phyloP scores from a whole-genome alignment of 1,284 basidiomycete genomes.

The Bondarzewia mesenterica region DNA sequence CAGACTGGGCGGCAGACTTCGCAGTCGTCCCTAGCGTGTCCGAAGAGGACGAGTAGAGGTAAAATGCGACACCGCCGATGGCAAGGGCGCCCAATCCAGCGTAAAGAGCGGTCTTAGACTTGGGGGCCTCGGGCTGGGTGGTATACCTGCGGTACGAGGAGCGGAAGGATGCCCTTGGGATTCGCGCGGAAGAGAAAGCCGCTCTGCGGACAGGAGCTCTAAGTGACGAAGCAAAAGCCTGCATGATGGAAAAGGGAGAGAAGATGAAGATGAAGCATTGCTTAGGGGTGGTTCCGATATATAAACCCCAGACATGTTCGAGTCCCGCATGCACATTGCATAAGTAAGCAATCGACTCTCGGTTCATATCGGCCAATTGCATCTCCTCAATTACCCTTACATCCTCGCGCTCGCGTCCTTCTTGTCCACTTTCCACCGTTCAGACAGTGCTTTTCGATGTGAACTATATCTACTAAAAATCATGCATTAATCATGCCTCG shows the following conservation, averaged over 20 bases:
- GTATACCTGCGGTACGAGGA: slow-evolving; percentile 48
- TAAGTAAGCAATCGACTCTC: slow-evolving; percentile 1
- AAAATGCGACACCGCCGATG: slow-evolving; percentile 46
- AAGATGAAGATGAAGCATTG: background rate
- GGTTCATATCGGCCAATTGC: slow-evolving; percentile 2
- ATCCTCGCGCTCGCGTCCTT: background rate
- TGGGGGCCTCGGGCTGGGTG: slow-evolving; percentile 37
- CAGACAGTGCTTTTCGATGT: background rate
- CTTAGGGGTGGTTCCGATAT: background rate
- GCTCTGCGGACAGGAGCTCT: slow-evolving; percentile 39
- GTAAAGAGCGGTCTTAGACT: slow-evolving; percentile 46
- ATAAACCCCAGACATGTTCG: background rate
- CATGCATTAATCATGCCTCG: no score
- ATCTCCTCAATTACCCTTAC: background rate
- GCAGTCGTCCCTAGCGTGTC: slow-evolving; percentile 41
- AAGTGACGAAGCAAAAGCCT: slow-evolving; percentile 33
- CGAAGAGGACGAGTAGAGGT: slow-evolving; percentile 33
- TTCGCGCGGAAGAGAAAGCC: slow-evolving; percentile 27
- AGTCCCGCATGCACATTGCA: background rate
- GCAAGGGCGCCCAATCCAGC: slow-evolving; percentile 43
- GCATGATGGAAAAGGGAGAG: slow-evolving; percentile 26
- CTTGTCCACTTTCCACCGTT: background rate
- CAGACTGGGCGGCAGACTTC: slow-evolving; percentile 51
- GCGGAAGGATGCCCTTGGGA: slow-evolving; percentile 18
- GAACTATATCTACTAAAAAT: no score